These are phyloP conservation scores for Pestalotiopsis sp. DNA, from an alignment of 2,329 filamentous ascomycete species.

Conservation along the genomic window DNA sequence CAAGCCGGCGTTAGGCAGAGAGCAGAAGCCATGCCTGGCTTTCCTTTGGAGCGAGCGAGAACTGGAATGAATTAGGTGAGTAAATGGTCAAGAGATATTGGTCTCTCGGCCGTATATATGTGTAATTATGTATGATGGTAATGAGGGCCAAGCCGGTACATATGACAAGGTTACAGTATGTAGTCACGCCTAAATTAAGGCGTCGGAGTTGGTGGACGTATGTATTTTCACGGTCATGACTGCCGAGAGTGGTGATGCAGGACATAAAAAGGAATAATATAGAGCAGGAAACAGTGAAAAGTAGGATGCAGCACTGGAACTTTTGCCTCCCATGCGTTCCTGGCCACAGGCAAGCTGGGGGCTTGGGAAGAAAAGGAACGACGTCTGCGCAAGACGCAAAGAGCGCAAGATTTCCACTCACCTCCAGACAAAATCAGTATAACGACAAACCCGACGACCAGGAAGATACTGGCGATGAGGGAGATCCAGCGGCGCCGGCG, in stretches of 20 bases:
- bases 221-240: background rate
- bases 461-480: constrained; percentile 26
- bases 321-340: too few relatives aligned
- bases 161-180: background rate
- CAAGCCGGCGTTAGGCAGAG: constrained; percentile 63
- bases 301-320: background rate
- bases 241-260: background rate
- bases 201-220: background rate
- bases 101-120: too few relatives aligned
- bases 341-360: background rate
- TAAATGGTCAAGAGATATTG: background rate
- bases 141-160: background rate
- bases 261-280: background rate
- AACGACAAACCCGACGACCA: constrained; percentile 31
- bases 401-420: constrained; percentile 20
- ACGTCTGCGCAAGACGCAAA: background rate
- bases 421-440: constrained; percentile 32
- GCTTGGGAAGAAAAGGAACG: background rate
- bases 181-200: too few relatives aligned
- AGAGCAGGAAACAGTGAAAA: background rate
- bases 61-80: constrained; percentile 15
- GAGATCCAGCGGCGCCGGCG: constrained; percentile 34
- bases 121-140: too few relatives aligned
- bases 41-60: constrained; percentile 17
- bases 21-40: constrained; percentile 24